A percentile compares a stretch with the other conserved stretches of the same genome.
phyloP scores from a whole-genome alignment of 805 yeast species.

The Isabelozyma pseudorhagii region DNA sequence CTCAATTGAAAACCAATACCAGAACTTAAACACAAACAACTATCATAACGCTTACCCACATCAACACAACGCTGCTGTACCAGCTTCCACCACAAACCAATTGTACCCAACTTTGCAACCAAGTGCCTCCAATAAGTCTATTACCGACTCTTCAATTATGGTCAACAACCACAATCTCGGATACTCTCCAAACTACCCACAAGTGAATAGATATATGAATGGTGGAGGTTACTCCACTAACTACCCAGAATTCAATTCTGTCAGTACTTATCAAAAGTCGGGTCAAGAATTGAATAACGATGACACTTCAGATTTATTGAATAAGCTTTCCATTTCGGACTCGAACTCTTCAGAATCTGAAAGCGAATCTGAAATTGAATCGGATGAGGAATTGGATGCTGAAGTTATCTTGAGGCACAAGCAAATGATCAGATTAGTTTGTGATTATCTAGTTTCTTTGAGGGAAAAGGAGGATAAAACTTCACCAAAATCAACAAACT shows the following conservation, averaged over 20 bases:
- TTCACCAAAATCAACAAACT: slow-evolving; percentile 1
- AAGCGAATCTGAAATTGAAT: neutral
- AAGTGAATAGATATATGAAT: slow-evolving; percentile 23
- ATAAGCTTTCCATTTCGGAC: slow-evolving; percentile 9
- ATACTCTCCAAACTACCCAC: slow-evolving; percentile 23
- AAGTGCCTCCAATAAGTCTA: slow-evolving; percentile 2
- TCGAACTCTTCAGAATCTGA: neutral
- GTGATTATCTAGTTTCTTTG: slow-evolving; percentile 23
- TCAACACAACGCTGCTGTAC: slow-evolving; percentile 16
- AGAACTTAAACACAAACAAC: slow-evolving; percentile 11
- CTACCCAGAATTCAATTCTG: slow-evolving; percentile 30
- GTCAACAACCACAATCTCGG: slow-evolving; percentile 15
- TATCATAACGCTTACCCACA: slow-evolving; percentile 10
- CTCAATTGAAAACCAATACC: slow-evolving; percentile 48
- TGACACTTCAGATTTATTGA: slow-evolving; percentile 4
- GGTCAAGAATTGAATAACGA: slow-evolving; percentile 17
- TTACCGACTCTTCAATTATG: slow-evolving; percentile 3
- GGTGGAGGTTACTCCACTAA: slow-evolving; percentile 5
- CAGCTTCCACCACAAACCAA: slow-evolving; percentile 2
- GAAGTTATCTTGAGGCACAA: slow-evolving; percentile 33
- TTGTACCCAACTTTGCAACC: slow-evolving; percentile 22
- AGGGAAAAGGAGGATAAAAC: slow-evolving; percentile 8
- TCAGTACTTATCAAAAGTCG: slow-evolving; percentile 34
- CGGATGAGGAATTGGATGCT: slow-evolving; percentile 13
- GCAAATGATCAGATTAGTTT: slow-evolving; percentile 31